Evolutionary conservation across 2,329 filamentous ascomycete genomes (phyloP).

Genomic region (Colletotrichum sp.): DNA sequence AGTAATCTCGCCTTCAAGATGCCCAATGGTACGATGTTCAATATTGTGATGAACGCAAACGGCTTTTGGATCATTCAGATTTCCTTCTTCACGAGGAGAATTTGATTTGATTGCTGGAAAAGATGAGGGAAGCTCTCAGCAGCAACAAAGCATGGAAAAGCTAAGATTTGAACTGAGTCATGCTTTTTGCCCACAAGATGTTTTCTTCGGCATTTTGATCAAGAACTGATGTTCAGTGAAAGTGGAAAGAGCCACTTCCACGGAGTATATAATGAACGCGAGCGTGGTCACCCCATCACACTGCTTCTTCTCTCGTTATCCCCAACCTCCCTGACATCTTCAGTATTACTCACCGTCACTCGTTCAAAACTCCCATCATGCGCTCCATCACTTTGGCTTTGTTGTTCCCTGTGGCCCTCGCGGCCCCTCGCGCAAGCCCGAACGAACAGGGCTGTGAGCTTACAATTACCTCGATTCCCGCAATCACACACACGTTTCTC

Average conservation of each 20-base stretch:
- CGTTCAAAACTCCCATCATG: background rate
- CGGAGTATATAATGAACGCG: background rate
- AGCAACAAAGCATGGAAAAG: background rate
- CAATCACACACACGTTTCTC: background rate
- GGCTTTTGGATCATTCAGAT: background rate
- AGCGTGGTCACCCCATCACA: background rate
- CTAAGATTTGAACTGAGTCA: background rate
- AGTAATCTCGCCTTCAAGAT: background rate
- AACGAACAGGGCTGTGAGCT: background rate
- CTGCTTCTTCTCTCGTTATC: background rate
- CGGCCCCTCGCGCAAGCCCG: fast-evolving
- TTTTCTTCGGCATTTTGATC: background rate
- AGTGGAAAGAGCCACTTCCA: background rate
- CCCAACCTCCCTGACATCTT: background rate
- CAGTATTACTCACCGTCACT: background rate
- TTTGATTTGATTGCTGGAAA: background rate
- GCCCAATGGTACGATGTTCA: fast-evolving
- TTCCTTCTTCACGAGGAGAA: background rate
- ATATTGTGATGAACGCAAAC: background rate
- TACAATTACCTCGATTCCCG: background rate
- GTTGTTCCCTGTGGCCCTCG: background rate
- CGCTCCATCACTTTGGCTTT: background rate
- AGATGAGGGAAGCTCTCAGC: background rate
- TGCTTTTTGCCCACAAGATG: fast-evolving
- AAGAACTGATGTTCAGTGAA: fast-evolving